A percentile compares a stretch with the other conserved stretches of the same genome.
These are phyloP conservation scores for Lasiosphaeria hispida DNA, from an alignment of 495 filamentous ascomycete genomes.

Conservation along the genomic window DNA sequence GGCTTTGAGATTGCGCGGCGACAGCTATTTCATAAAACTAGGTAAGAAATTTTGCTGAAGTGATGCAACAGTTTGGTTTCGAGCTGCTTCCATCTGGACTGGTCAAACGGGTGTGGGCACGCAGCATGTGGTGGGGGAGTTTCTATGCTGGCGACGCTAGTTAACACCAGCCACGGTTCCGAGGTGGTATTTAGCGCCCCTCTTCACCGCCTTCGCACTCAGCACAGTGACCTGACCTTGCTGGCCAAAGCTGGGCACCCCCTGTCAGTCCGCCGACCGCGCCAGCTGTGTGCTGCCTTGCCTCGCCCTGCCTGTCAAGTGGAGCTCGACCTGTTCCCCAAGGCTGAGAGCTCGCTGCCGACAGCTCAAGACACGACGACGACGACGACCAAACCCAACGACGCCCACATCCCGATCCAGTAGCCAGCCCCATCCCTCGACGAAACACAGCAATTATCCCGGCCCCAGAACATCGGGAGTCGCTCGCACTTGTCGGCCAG, in stretches of 20 bases:
- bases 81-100: no score
- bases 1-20: no score
- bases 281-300: constrained; percentile 45
- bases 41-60: neutral
- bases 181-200: constrained; percentile 16
- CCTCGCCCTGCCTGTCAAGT: constrained; percentile 15
- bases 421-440: neutral
- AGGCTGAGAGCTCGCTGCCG: neutral
- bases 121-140: no score
- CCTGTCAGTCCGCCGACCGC: constrained; percentile 27
- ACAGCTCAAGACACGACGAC: constrained; percentile 4
- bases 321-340: constrained; percentile 9
- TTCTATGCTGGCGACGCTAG: no score
- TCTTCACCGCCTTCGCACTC: constrained; percentile 21
- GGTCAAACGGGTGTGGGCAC: no score
- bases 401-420: neutral
- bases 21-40: no score
- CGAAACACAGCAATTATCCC: neutral
- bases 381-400: neutral
- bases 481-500: neutral
- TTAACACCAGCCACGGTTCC: no score
- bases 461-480: neutral
- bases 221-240: neutral
- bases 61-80: neutral
- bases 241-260: constrained; percentile 10